Evolutionary conservation across 352 stramenopile species (phyloP), one percentile per base, ranked within the genome.

Genomic region (Phytophthora crassamura): DNA sequence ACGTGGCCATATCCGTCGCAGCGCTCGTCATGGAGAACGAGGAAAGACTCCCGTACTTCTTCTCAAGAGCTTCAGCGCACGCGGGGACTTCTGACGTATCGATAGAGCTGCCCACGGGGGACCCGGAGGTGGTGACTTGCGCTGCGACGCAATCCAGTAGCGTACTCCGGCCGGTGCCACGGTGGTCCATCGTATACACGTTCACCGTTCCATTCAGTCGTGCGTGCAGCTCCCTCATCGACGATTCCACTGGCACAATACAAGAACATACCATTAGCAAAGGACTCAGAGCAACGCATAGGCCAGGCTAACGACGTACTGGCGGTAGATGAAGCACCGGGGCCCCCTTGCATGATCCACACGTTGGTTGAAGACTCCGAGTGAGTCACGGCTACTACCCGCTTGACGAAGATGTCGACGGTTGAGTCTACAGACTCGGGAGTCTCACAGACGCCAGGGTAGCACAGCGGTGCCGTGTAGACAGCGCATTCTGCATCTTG

Each of bases 111-210:
- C 75, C 69, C 14, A 12, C 47, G 1, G 76, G 74, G 5, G 74
- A 84, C 0, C 75, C 80, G 6, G 51, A 69, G 2, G 66, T 84
- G 1, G 67, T 73, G 0, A 48, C 64, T 25, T 85, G 80, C 2
- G 73, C 52, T 14, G 80, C 70, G 2, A 76, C 70, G 28, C 80
- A 89, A 39, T 81, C 57, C 4, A 88, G 38, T 7, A 61, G 25
- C 5, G 60, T 81, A 51, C 69, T 85, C 4, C 77, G 75, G 15
- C 80, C 77, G 5, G 70, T 84, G 36, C 77, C 80, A 10, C 78
- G 78, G 20, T 85, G 73, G 35, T 87, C 75, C 69, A 87, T 83
- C 15, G 78, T 87, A 51, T 87, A 87, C 3, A 87, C 66, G 25
- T 87, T 83, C 5, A 82, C 78, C 6, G 54, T 41, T 59, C 71